Percentiles rank a stretch among this genome's conserved stretches.
These are phyloP conservation scores for Trichosphaerium sp. DNA, from an alignment of 78 protist genomes.

Conservation along the genomic window DNA sequence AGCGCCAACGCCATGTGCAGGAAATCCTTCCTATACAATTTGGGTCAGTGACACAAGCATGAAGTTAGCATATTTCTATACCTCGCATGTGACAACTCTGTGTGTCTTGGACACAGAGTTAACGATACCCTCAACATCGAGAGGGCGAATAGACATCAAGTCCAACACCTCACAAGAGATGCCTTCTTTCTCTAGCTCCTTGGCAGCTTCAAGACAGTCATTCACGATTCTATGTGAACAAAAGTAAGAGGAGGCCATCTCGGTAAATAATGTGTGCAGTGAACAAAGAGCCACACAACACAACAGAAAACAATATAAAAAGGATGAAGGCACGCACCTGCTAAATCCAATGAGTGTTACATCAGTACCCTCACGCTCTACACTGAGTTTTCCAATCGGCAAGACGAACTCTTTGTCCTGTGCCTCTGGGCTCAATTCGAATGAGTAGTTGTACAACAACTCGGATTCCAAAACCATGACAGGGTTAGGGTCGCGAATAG, in stretches of 20 bases:
- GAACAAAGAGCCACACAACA: too few species aligned
- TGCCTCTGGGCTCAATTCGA: constrained; percentile 52
- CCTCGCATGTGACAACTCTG: constrained; percentile 77
- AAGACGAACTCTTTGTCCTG: constrained; percentile 61
- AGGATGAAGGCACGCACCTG: too few species aligned
- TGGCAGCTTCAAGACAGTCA: constrained; percentile 68
- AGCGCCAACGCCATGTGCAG: constrained; percentile 86
- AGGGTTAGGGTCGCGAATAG: constrained; percentile 93
- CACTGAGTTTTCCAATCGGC: constrained; percentile 88
- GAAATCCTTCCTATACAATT: constrained; percentile 91
- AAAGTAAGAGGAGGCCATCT: too few species aligned
- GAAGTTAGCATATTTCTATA: too few species aligned
- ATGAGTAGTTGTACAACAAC: constrained; percentile 78
- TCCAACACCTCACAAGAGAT: constrained; percentile 82
- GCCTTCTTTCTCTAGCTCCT: constrained; percentile 69
- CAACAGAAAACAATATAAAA: too few species aligned
- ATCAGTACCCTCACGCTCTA: constrained; percentile 78
- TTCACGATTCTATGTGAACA: constrained; percentile 68
- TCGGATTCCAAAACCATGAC: constrained; percentile 88
- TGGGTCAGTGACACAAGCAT: too few species aligned
- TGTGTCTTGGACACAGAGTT: constrained; percentile 87
- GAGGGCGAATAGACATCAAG: constrained; percentile 87
- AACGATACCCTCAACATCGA: constrained; percentile 78
- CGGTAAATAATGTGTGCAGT: too few species aligned
- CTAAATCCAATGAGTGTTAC: constrained; percentile 83